Evolutionary conservation across 352 stramenopile species (phyloP), one percentile per base, ranked within the genome.

Genomic region (Globisporangium paddicum): DNA sequence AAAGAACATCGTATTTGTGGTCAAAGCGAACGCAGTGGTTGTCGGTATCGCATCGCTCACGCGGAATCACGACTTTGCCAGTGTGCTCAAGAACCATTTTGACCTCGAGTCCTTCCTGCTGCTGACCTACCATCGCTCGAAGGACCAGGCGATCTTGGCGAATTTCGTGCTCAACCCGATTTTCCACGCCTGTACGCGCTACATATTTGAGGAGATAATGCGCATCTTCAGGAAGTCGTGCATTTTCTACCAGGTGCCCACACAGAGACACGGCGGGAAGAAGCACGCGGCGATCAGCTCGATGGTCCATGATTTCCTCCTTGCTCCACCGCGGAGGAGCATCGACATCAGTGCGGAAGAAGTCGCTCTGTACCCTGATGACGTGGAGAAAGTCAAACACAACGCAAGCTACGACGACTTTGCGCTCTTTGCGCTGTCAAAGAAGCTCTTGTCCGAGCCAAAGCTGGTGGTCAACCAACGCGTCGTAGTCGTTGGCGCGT

Each of bases 401-500:
- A 59, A 45, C 2, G 52, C 48, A 7, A 57, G 35, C 10, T 75
- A 65, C 40, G 60, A 75, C 49, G 25, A 55, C 9, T 89, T 89
- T 41, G 77, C 87, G 18, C 73, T 98, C n/a, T 97, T 96, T 61
- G 77, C 90, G 30, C 35, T 96, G 45, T 85, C 90, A 0, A 91
- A 91, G 60, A 77, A 86, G 40, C 65, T 96, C 38, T 63, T 97
- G 1, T 91, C 79, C 16, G 88, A 97, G 72, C 84, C 84, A 0
- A 96, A 96, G 47, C n/a, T 91, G 35, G 70, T 75, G 5, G 62
- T 93, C 14, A 95, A 93, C 63, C 75, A 91, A 44, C 83, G 90
- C 13, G 63, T 97, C 10, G 90, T 97, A 10, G 55, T 97, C 16
- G 78, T 97, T 0, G 92, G 90, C 1, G 86, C 79, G 0, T 95